Base-by-base conservation (phyloP, 176 grass and related monocot genomes). In the Luzula sylvatica region DNA sequence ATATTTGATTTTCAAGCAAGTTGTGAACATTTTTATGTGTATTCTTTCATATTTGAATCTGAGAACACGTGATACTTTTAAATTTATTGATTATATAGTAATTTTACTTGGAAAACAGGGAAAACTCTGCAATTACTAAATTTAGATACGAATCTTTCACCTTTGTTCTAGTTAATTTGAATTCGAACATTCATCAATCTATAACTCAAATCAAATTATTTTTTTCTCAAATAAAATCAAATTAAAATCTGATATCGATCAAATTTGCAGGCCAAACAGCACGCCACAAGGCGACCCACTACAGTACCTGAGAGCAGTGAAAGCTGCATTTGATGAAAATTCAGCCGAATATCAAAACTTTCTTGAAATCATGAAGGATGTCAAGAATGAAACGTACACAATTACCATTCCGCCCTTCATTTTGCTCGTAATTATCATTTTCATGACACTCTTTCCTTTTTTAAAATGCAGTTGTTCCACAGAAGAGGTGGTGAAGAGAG, bases 301-400 rank as follows among this genome's bases (percentile, higher is more conserved):
- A 8, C 51, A 68, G n/a, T 78, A 78, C 51, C 35, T 78, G 16
- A 66, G 32, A 46, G 58, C 40, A n/a, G 75, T 78, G 39, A 78
- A 65, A 55, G 40, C 65, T 52, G 55, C 52, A 65, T 78, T 78
- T 59, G 48, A 65, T 14, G 44, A 51, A 27, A 65, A 54, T 47
- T 35, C 58, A 19, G n/a, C n/a, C n/a, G n/a, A 3, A 9, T 20
- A 32, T 8, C 5, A 32, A 4, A 32, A 32, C 29, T 62, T 72
- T 35, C 53, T 58, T 49, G 23, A 32, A 23, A 64, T 64, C 21
- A 64, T 64, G 59, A 64, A 64, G 59, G 59, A 64, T 47, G 45
- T 64, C 43, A 64, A 64, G 59, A 48, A 27, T 44, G 18, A 46
- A 12, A 64, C 28, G 59, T 68, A 68, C 20, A 23, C 17, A n/a